Percentiles rank a stretch among this genome's conserved stretches.
These are phyloP conservation scores for Aspergillus steynii DNA, from an alignment of 495 filamentous ascomycete genomes.

Conservation along the genomic window DNA sequence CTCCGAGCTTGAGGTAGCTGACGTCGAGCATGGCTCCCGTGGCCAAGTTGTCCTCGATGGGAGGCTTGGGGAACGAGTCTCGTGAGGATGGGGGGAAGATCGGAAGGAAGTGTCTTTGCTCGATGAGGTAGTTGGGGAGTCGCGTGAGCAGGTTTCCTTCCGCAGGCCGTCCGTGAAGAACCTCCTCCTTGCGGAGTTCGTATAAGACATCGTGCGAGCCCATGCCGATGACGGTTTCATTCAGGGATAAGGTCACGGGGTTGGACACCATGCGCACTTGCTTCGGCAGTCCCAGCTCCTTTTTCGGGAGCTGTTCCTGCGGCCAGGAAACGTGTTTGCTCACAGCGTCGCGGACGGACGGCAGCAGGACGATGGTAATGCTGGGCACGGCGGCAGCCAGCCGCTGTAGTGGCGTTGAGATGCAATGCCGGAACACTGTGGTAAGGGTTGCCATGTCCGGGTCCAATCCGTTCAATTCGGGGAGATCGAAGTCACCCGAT, in stretches of 20 bases:
- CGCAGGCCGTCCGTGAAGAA: conserved; percentile 55
- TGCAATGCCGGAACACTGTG: conserved; percentile 78
- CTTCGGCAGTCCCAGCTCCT: conserved; percentile 74
- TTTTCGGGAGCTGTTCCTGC: conserved; percentile 74
- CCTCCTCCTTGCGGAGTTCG: conserved; percentile 76
- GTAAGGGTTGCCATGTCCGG: conserved; percentile 76
- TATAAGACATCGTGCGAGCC: conserved; percentile 81
- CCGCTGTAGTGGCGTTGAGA: conserved; percentile 64
- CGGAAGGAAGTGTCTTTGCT: conserved; percentile 88
- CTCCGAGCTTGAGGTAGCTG: conserved; percentile 84
- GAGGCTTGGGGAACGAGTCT: conserved; percentile 62
- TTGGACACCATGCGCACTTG: conserved; percentile 77
- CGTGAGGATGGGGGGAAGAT: conserved; percentile 77
- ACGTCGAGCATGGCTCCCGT: conserved; percentile 78
- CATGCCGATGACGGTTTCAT: conserved; percentile 78
- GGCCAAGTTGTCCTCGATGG: conserved; percentile 54
- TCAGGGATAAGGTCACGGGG: conserved; percentile 80
- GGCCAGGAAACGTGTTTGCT: conserved; percentile 87
- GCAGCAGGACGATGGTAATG: conserved; percentile 79
- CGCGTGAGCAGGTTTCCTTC: conserved; percentile 64
- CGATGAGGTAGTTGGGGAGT: conserved; percentile 69
- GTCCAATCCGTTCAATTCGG: conserved; percentile 65
- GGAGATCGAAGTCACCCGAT: conserved; percentile 87
- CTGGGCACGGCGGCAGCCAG: conserved; percentile 68
- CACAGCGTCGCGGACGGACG: conserved; percentile 82